Base-by-base conservation (phyloP, 208 protist species). In the Blastocrithidia nonstop region DNA sequence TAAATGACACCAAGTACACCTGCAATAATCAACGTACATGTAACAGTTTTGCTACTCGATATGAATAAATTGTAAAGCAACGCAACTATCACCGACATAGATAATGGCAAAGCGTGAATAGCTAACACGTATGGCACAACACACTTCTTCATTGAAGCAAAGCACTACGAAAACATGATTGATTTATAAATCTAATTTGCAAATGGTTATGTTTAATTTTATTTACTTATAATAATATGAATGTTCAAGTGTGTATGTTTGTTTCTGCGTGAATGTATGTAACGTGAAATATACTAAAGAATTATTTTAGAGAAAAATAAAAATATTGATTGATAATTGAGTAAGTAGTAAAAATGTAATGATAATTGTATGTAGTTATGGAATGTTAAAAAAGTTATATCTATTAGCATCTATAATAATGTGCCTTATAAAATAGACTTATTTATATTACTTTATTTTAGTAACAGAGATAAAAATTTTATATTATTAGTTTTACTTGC, bases 1-100 rank as follows among this genome's bases (percentile, higher is more conserved):
- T 46, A 9, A 33, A 22, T 53, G 0, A 38, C 55, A 1, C 49
- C 8, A 8, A 53, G 8, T 8, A 58, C 1, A 5, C 63, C 73
- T 11, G 38, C 8, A 28, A 22, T 16, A 2, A 35, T 23, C 7
- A 36, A 8, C 23, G 5, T 27, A 50, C 1, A 47, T 3, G 5
- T n/a, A n/a, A n/a, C n/a, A n/a, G n/a, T n/a, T n/a, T n/a, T n/a
- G n/a, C n/a, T n/a, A n/a, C n/a, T n/a, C n/a, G n/a, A n/a, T n/a
- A n/a, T n/a, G n/a, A n/a, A n/a, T n/a, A n/a, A n/a, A 27, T 17
- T 3, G 4, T 4, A 32, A 25, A 17, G 4, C 27, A 31, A 35
- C 21, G 32, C 1, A 40, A 3, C 28, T 13, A 23, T 35, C 29
- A n/a, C 29, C 29, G 29, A 11, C 29, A 35, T 15, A 17, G 19